phyloP scores from a whole-genome alignment of 306 rosid species.

The Acmispon strigosus region DNA sequence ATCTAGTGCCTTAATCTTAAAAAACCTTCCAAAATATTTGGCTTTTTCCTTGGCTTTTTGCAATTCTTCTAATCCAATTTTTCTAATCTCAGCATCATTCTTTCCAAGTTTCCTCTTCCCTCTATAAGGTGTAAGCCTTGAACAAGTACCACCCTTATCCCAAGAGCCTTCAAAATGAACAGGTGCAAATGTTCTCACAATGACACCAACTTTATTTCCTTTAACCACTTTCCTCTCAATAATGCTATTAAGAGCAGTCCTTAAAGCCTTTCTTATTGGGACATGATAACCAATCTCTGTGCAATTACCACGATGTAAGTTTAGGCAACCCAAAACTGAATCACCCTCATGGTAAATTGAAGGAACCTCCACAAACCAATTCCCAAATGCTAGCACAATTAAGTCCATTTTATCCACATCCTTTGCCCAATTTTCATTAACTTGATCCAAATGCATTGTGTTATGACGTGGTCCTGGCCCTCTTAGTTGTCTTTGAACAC shows the following conservation, averaged over 20 bases:
- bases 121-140: conserved; percentile 48
- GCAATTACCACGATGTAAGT: conserved; percentile 47
- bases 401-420: conserved; percentile 37
- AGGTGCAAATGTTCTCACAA: conserved; percentile 70
- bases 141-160: conserved; percentile 74
- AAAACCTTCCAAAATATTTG: conserved; percentile 4
- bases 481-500: conserved; percentile 38
- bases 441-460: conserved; percentile 44
- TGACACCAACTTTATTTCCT: conserved; percentile 26
- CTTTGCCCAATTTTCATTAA: conserved; percentile 55
- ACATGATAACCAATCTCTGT: conserved; percentile 61
- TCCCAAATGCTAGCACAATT: conserved; percentile 57
- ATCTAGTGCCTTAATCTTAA: conserved; percentile 47
- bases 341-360: conserved; percentile 54
- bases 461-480: conserved; percentile 34
- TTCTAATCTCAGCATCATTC: conserved; percentile 66
- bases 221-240: conserved; percentile 32
- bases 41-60: conserved; percentile 39
- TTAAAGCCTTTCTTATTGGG: conserved; percentile 54
- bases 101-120: conserved; percentile 52
- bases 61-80: conserved; percentile 54
- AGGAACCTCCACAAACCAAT: conserved; percentile 61
- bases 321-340: conserved; percentile 47
- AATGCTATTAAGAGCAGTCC: conserved; percentile 39
- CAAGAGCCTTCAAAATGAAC: conserved; percentile 83